These are phyloP conservation scores for Paxillus ammoniavirescens DNA, from an alignment of 768 basidiomycete species.

Conservation along the genomic window DNA sequence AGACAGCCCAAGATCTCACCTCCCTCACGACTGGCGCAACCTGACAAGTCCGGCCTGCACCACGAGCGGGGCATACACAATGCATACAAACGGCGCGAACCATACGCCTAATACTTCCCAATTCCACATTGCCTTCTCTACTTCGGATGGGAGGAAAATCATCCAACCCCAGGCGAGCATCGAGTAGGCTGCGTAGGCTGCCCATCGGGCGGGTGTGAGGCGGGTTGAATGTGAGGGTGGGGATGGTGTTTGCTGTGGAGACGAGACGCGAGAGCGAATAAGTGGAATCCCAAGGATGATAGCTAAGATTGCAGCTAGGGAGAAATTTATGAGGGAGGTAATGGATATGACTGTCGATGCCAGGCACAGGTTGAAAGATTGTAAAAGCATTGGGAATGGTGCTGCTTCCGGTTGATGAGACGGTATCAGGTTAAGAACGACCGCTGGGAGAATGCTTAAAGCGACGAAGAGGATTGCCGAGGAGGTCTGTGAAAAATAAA, in stretches of 20 bases:
- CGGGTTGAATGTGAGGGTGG: constrained; percentile 18
- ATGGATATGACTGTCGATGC: constrained; percentile 86
- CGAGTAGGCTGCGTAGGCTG: constrained; percentile 37
- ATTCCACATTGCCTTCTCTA: constrained; percentile 58
- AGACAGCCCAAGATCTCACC: not conserved
- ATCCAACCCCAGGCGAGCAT: constrained; percentile 60
- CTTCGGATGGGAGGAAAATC: constrained; percentile 43
- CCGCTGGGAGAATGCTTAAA: constrained; percentile 32
- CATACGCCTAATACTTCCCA: constrained; percentile 81
- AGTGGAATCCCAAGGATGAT: constrained; percentile 66
- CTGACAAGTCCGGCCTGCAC: constrained; percentile 67
- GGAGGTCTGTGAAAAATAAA: constrained; percentile 16
- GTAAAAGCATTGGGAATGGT: constrained; percentile 51
- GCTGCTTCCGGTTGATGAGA: constrained; percentile 28
- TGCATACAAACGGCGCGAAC: constrained; percentile 80
- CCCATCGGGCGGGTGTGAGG: constrained; percentile 18
- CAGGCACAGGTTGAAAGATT: constrained; percentile 75
- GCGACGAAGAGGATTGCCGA: constrained; percentile 29
- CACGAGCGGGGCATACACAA: constrained; percentile 74
- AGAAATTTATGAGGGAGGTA: constrained; percentile 89
- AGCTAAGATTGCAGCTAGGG: constrained; percentile 74
- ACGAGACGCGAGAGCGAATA: constrained; percentile 40
- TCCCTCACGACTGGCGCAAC: constrained; percentile 22
- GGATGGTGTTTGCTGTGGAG: constrained; percentile 6
- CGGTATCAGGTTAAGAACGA: constrained; percentile 30